Evolutionary conservation across 768 basidiomycete species (phyloP).

Genomic region (Guyanaporus albipodus): DNA sequence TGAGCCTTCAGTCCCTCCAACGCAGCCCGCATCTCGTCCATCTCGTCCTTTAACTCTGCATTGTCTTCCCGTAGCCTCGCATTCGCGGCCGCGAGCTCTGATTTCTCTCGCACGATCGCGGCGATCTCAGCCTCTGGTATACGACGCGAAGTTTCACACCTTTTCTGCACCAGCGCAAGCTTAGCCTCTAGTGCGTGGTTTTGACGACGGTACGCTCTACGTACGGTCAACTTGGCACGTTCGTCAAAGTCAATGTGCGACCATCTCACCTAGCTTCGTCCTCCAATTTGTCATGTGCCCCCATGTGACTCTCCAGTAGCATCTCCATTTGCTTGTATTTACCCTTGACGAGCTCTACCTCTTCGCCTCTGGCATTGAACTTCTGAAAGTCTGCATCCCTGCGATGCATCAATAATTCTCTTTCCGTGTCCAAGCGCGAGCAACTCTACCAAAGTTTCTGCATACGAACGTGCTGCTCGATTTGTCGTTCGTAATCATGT

Average conservation of each 20-base stretch:
- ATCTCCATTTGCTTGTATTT: slow-evolving; percentile 65
- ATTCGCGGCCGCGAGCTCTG: slow-evolving; percentile 45
- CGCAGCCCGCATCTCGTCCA: slow-evolving; percentile 68
- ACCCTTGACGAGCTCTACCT: slow-evolving; percentile 52
- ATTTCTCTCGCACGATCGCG: slow-evolving; percentile 45
- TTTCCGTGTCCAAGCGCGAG: background rate
- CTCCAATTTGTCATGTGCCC: slow-evolving; percentile 50
- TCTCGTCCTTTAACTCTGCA: slow-evolving; percentile 45
- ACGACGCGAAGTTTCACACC: slow-evolving; percentile 34
- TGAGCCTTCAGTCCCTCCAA: slow-evolving; percentile 63
- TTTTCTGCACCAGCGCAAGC: slow-evolving; percentile 44
- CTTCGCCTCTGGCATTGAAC: slow-evolving; percentile 60
- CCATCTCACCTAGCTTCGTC: slow-evolving; percentile 52
- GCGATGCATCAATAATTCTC: slow-evolving; percentile 9
- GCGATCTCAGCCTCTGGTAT: slow-evolving; percentile 41
- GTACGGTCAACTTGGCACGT: background rate
- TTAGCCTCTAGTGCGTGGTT: slow-evolving; percentile 61
- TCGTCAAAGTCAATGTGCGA: background rate
- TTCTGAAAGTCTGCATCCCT: slow-evolving; percentile 76
- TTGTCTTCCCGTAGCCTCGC: slow-evolving; percentile 57
- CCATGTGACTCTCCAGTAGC: slow-evolving; percentile 54
- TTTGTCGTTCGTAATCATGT: slow-evolving; percentile 81
- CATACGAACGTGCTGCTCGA: slow-evolving; percentile 74
- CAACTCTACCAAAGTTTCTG: slow-evolving; percentile 70
- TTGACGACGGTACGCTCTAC: slow-evolving; percentile 54